Percentiles rank a stretch among this genome's conserved stretches.
phyloP scores from a whole-genome alignment of 768 basidiomycete species.

The Phaeotremella skinneri region DNA sequence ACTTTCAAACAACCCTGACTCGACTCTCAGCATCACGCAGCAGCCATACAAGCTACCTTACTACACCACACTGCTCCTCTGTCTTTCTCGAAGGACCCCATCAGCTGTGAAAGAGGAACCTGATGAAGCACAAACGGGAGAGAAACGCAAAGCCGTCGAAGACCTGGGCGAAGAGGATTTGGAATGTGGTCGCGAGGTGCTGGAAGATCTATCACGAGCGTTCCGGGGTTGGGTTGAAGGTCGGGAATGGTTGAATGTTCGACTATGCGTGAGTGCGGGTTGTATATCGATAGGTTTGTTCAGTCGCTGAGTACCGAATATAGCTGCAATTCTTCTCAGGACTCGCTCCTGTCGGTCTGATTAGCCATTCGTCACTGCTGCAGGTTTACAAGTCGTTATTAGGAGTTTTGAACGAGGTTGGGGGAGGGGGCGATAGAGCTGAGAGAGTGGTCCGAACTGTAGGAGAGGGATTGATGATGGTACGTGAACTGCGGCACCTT shows the following conservation, averaged over 20 bases:
- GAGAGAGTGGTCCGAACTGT: slow-evolving; percentile 46
- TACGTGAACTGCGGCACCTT: slow-evolving; percentile 18
- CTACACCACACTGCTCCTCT: slow-evolving; percentile 75
- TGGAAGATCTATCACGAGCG: slow-evolving; percentile 87
- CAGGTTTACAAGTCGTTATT: slow-evolving; percentile 78
- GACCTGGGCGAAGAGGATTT: slow-evolving; percentile 46
- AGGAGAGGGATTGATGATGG: slow-evolving; percentile 47
- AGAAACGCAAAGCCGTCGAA: slow-evolving; percentile 52
- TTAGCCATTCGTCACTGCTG: slow-evolving; percentile 75
- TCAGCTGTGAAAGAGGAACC: slow-evolving; percentile 34
- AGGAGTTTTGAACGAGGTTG: slow-evolving; percentile 61
- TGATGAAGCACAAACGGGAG: slow-evolving; percentile 52
- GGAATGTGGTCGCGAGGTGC: slow-evolving; percentile 64
- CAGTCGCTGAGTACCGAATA: background rate
- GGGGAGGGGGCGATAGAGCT: slow-evolving; percentile 45
- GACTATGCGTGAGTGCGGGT: slow-evolving; percentile 71
- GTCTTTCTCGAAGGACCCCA: slow-evolving; percentile 54
- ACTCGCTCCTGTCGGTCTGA: slow-evolving; percentile 69
- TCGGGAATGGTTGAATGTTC: slow-evolving; percentile 82
- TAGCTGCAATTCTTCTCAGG: slow-evolving; percentile 95
- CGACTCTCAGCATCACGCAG: slow-evolving; percentile 61
- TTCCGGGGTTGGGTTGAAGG: slow-evolving; percentile 87
- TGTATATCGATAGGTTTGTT: background rate
- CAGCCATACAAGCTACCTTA: slow-evolving; percentile 91
- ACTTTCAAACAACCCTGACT: background rate